These are phyloP conservation scores for Karstenula rhodostoma DNA, from an alignment of 2,329 filamentous ascomycete species.

Conservation along the genomic window DNA sequence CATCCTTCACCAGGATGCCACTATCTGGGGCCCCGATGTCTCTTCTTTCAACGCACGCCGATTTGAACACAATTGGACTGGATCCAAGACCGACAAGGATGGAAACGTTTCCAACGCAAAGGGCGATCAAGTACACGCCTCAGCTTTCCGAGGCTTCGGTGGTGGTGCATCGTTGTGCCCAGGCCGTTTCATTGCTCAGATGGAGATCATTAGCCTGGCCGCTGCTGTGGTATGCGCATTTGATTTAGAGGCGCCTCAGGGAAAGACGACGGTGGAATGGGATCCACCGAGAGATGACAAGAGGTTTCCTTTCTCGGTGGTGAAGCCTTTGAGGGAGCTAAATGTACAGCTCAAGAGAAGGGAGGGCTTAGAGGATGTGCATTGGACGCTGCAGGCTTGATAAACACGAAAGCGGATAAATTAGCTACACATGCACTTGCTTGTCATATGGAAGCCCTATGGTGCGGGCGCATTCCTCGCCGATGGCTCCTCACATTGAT, in stretches of 20 bases:
- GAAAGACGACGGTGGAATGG: slow-evolving; percentile 11
- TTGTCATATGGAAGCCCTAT: no score
- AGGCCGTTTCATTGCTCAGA: slow-evolving; percentile 43
- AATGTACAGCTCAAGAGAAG: slow-evolving; percentile 22
- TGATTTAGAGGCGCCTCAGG: slow-evolving; percentile 28
- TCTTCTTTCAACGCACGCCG: slow-evolving; percentile 50
- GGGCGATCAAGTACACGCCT: slow-evolving; percentile 29
- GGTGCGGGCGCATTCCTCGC: no score
- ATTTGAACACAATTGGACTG: slow-evolving; percentile 50
- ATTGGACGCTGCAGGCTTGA: slow-evolving; percentile 9
- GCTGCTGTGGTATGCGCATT: slow-evolving; percentile 36
- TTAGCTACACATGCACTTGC: no score
- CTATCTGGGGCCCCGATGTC: slow-evolving; percentile 55
- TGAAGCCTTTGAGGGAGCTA: slow-evolving; percentile 29
- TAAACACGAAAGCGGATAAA: no score
- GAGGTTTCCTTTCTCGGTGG: slow-evolving; percentile 29
- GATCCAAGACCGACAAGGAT: slow-evolving; percentile 15
- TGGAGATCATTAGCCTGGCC: slow-evolving; percentile 39
- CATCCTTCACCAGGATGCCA: slow-evolving; percentile 52
- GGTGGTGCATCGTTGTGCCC: slow-evolving; percentile 43
- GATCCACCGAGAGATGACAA: slow-evolving; percentile 23
- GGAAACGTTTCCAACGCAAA: slow-evolving; percentile 21
- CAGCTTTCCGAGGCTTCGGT: slow-evolving; percentile 39
- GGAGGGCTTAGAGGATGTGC: slow-evolving; percentile 16
- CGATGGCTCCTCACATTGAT: no score